A percentile compares a stretch with the other conserved stretches of the same genome.
Evolutionary conservation across 2,329 filamentous ascomycete genomes (phyloP).

Genomic region (Neonectria neomacrospora): DNA sequence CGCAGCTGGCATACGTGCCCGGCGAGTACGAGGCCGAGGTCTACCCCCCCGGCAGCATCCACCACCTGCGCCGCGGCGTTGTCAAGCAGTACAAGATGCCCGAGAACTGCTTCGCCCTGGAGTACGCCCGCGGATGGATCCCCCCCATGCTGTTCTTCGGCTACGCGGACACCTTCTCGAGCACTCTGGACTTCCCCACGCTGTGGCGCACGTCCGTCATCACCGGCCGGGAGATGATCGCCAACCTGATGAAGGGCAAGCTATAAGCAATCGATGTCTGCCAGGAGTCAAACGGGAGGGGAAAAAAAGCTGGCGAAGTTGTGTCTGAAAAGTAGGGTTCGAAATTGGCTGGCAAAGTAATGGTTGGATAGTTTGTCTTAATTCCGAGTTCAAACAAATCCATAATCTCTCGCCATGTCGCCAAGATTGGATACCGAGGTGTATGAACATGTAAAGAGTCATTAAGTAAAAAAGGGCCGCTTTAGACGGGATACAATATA

Average conservation of each 20-base stretch:
- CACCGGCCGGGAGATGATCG: slow-evolving; percentile 80
- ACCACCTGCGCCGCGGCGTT: slow-evolving; percentile 76
- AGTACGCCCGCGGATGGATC: slow-evolving; percentile 90
- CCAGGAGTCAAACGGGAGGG: background rate
- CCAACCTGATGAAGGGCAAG: slow-evolving; percentile 77
- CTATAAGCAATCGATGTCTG: slow-evolving; percentile 57
- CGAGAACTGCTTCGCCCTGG: slow-evolving; percentile 79
- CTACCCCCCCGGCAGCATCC: slow-evolving; percentile 75
- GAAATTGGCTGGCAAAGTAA: background rate
- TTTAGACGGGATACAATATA: background rate
- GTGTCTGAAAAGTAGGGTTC: background rate
- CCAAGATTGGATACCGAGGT: background rate
- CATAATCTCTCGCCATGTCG: background rate
- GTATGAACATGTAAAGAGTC: background rate
- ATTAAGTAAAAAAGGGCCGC: background rate
- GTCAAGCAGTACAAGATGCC: slow-evolving; percentile 89
- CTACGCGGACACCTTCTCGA: slow-evolving; percentile 81
- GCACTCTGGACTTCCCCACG: slow-evolving; percentile 86
- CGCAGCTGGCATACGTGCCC: slow-evolving; percentile 79
- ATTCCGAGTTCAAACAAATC: no score
- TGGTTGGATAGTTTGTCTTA: background rate
- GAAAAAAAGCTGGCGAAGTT: background rate
- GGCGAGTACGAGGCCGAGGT: slow-evolving; percentile 75
- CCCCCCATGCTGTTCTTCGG: slow-evolving; percentile 93
- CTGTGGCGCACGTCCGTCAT: slow-evolving; percentile 81